Evolutionary conservation across 192 early-diverging fungal species (phyloP).

Genomic region (Thamnidium elegans): DNA sequence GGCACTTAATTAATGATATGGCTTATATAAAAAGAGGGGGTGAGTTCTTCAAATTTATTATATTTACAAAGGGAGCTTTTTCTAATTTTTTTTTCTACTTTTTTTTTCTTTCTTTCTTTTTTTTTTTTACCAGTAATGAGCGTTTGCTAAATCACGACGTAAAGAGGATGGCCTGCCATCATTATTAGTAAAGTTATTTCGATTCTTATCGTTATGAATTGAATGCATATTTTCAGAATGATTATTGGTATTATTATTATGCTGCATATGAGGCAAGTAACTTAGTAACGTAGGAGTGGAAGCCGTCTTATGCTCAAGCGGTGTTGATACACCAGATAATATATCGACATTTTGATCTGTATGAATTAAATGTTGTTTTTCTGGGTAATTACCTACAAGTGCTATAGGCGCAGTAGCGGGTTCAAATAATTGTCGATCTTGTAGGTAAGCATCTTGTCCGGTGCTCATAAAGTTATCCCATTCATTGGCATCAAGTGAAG

Average conservation of each 20-base stretch:
- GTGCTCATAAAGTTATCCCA: slow-evolving; percentile 26
- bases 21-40: too few relatives aligned
- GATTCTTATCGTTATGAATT: too few relatives aligned
- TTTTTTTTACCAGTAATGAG: slow-evolving; percentile 11
- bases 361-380: slow-evolving; percentile 20
- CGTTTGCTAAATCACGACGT: slow-evolving; percentile 1
- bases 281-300: background rate
- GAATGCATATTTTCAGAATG: too few relatives aligned
- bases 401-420: background rate
- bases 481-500: slow-evolving; percentile 27
- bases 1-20: too few relatives aligned
- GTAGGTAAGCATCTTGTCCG: background rate
- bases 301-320: background rate
- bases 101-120: too few relatives aligned
- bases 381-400: background rate
- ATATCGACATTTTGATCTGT: slow-evolving; percentile 30
- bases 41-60: too few relatives aligned
- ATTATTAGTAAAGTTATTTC: background rate
- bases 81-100: too few relatives aligned
- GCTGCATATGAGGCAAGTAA: background rate
- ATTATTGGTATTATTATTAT: too few relatives aligned
- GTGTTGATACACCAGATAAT: slow-evolving; percentile 16
- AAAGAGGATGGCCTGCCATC: slow-evolving; percentile 17
- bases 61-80: too few relatives aligned
- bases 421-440: background rate